Percentiles rank a stretch among this genome's conserved stretches.
These are phyloP conservation scores for Oxytropis ochrocephala DNA, from an alignment of 306 rosid species.

Conservation along the genomic window DNA sequence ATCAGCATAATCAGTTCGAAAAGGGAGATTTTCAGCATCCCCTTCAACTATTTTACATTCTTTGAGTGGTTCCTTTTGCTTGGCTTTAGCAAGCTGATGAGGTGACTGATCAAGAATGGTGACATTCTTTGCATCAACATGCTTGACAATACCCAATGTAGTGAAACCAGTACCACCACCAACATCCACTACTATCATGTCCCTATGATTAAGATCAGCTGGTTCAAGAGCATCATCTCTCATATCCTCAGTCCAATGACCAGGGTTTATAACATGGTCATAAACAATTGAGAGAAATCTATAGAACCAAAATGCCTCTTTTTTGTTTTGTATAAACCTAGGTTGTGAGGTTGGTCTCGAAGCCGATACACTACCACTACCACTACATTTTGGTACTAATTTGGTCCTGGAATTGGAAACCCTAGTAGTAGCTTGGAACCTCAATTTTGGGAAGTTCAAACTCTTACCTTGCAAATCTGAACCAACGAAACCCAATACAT, in stretches of 20 bases:
- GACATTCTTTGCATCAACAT: slow-evolving; percentile 85
- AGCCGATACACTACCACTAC: slow-evolving; percentile 38
- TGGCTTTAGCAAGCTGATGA: slow-evolving; percentile 92
- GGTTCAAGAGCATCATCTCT: slow-evolving; percentile 95
- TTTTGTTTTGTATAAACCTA: slow-evolving; percentile 88
- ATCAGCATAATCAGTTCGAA: slow-evolving; percentile 82
- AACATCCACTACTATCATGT: slow-evolving; percentile 78
- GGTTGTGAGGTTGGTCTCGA: slow-evolving; percentile 83
- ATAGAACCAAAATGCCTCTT: slow-evolving; percentile 94
- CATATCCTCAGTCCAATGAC: slow-evolving; percentile 97
- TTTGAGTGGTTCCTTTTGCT: slow-evolving; percentile 77
- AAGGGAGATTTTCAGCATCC: slow-evolving; percentile 93
- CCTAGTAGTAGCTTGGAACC: slow-evolving; percentile 28
- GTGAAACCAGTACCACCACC: slow-evolving; percentile 94
- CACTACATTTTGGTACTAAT: slow-evolving; percentile 41
- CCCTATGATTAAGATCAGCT: slow-evolving; percentile 63
- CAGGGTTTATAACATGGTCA: slow-evolving; percentile 85
- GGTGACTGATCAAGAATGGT: slow-evolving; percentile 95
- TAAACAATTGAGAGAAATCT: slow-evolving; percentile 86
- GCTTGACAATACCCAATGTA: slow-evolving; percentile 83
- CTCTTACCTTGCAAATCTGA: slow-evolving; percentile 40
- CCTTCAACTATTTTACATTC: slow-evolving; percentile 81
- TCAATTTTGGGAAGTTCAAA: slow-evolving; percentile 30
- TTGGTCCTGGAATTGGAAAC: slow-evolving; percentile 22
- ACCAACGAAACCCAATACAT: slow-evolving; percentile 35